Evolutionary conservation across 495 filamentous ascomycete genomes (phyloP), one percentile per base, ranked within the genome.

Genomic region (Astrocystis sublimbata): DNA sequence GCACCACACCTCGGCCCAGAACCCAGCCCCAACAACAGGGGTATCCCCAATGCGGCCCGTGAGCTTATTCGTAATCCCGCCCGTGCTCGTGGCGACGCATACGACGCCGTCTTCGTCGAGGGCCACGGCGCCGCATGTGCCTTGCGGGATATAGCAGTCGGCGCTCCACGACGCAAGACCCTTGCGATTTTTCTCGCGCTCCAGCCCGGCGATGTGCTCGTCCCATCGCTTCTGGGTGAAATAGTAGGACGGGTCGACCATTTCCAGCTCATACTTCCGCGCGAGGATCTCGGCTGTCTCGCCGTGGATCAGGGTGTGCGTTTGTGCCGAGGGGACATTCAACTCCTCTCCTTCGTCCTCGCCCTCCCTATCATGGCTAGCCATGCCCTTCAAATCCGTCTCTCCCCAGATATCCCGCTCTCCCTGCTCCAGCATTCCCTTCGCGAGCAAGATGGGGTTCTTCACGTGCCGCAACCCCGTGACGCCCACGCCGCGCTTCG

Each of bases 1-100:
- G 28, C 76, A 76, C 89, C 89, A 96, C 56, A 91, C 83, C 73
- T 96, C 92, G 0, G 92, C 92, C 91, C 92, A 96, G 69, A 92
- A 96, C 8, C 92, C 92, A 2, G 92, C 90, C 3, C 93, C 92
- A 13, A 92, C 78, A 0, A 89, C 89, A 1, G 92, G 92, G 4
- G 92, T 96, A 72, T 96, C 93, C 0, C 93, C 93, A 61, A 96
- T 89, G 12, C 92, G 78, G 1, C 91, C 91, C 0, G 89, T 88
- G 28, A 92, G 70, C 76, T 97, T 97, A 67, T 97, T 96, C 19
- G 92, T 96, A 72, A 96, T 61, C 0, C 92, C 92, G 1, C 92
- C 92, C 0, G 92, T 96, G 62, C 88, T 92, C 0, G 92, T 96
- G 6, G 92, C 93, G 46, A 83, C 85, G 55, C 89, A 91, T 13